Percentiles rank a stretch among this genome's conserved stretches.
These are phyloP conservation scores for Candida argentea DNA, from an alignment of 805 yeast species.

Conservation along the genomic window DNA sequence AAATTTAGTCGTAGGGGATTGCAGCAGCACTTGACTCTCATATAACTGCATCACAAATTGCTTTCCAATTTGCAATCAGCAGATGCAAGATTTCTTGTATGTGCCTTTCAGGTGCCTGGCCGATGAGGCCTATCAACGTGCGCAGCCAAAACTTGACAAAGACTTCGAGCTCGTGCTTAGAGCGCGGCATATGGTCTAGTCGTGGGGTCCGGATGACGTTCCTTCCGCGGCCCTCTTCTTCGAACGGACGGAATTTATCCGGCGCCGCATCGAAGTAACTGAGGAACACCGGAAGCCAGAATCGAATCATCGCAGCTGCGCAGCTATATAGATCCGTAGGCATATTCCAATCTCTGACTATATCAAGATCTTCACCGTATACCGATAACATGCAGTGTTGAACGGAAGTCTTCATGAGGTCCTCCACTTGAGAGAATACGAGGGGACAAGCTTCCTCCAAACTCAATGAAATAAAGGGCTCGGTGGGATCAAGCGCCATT, in stretches of 20 bases:
- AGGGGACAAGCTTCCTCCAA: not conserved
- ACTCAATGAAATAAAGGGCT: not conserved
- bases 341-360: constrained; percentile 37
- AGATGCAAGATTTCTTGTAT: no score
- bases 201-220: no score
- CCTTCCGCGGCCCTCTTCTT: constrained; percentile 7
- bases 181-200: constrained; percentile 8
- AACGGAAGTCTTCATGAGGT: constrained; percentile 38
- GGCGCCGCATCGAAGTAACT: constrained; percentile 27
- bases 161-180: constrained; percentile 13
- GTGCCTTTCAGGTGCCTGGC: no score
- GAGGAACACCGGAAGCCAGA: constrained; percentile 49
- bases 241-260: constrained; percentile 10
- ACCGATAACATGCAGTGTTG: constrained; percentile 41
- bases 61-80: no score
- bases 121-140: no score
- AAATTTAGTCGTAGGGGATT: no score
- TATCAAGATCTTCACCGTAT: constrained; percentile 47
- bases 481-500: constrained; percentile 1
- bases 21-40: no score
- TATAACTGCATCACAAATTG: no score
- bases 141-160: constrained; percentile 44
- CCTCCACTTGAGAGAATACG: constrained; percentile 1
- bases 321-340: constrained; percentile 32
- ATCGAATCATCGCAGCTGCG: constrained; percentile 31